Evolutionary conservation across 345 rosid genomes (phyloP).

Genomic region (Acer negundo): DNA sequence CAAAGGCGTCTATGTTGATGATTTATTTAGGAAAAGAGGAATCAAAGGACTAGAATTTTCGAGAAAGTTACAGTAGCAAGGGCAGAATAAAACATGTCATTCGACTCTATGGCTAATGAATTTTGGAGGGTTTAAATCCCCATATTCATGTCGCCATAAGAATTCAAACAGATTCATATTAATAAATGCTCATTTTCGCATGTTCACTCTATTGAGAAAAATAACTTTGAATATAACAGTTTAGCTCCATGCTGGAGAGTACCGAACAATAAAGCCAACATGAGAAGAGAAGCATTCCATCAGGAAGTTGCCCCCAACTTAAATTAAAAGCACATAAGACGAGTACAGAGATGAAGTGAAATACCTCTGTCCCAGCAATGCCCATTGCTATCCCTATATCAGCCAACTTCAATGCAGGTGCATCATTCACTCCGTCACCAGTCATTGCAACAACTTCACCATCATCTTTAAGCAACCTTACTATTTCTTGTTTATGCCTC

Average conservation of each 20-base stretch:
- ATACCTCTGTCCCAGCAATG: conserved; percentile 93
- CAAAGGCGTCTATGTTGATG: neutral
- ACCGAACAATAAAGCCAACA: neutral
- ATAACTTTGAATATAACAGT: conserved; percentile 1
- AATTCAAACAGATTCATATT: neutral
- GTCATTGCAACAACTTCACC: conserved; percentile 99
- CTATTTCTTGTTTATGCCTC: conserved; percentile 96
- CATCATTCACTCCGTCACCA: conserved; percentile 98
- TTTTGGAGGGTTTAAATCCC: neutral
- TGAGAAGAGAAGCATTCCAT: neutral
- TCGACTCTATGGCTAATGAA: neutral
- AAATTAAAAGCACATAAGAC: neutral
- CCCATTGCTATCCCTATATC: conserved; percentile 99
- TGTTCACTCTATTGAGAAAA: neutral
- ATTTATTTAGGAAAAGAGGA: neutral
- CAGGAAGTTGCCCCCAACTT: neutral
- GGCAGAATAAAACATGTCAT: neutral
- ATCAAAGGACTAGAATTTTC: neutral
- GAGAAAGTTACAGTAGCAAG: neutral
- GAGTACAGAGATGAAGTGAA: neutral
- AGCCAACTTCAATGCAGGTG: conserved; percentile 96
- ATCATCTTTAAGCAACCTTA: conserved; percentile 90
- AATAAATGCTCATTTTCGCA: neutral
- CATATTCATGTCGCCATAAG: neutral
- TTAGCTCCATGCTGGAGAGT: neutral